Percentiles rank a stretch among this genome's conserved stretches.
These are phyloP conservation scores for Solanum hybrid DNA, from an alignment of 305 asterid species.

Conservation along the genomic window DNA sequence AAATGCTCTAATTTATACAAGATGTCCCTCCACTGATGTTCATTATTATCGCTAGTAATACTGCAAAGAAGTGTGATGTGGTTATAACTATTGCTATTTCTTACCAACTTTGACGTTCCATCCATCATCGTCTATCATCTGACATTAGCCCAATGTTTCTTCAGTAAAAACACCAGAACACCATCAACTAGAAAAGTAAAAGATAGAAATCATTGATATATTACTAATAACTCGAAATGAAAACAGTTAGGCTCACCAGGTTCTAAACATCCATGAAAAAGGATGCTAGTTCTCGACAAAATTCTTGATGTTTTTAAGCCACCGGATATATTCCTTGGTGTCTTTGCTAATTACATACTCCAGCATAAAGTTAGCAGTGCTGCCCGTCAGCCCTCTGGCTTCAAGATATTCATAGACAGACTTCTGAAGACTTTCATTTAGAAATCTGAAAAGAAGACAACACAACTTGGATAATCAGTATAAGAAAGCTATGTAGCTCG, in stretches of 20 bases:
- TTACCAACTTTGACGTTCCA: not conserved
- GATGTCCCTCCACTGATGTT: not conserved
- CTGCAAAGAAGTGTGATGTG: not conserved
- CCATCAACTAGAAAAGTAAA: not conserved
- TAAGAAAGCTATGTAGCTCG: not conserved
- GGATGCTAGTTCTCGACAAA: not conserved
- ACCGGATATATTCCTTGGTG: slow-evolving; percentile 13
- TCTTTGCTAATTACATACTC: slow-evolving; percentile 20
- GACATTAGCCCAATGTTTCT: not conserved
- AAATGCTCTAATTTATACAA: not conserved
- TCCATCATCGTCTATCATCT: not conserved
- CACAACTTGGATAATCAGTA: not conserved
- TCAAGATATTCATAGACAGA: slow-evolving; percentile 12
- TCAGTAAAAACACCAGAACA: not conserved
- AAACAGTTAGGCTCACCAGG: not conserved
- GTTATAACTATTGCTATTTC: not conserved
- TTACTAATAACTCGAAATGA: not conserved
- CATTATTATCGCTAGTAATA: not conserved
- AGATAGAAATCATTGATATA: not conserved
- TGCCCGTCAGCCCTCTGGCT: slow-evolving; percentile 14
- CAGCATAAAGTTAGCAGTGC: slow-evolving; percentile 12
- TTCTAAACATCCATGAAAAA: not conserved
- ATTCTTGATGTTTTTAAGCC: slow-evolving; percentile 10
- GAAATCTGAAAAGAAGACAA: not conserved
- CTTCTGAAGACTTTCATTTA: slow-evolving; percentile 3